Evolutionary conservation across 2,329 filamentous ascomycete species (phyloP).

Genomic region (Dactylella cylindrospora): DNA sequence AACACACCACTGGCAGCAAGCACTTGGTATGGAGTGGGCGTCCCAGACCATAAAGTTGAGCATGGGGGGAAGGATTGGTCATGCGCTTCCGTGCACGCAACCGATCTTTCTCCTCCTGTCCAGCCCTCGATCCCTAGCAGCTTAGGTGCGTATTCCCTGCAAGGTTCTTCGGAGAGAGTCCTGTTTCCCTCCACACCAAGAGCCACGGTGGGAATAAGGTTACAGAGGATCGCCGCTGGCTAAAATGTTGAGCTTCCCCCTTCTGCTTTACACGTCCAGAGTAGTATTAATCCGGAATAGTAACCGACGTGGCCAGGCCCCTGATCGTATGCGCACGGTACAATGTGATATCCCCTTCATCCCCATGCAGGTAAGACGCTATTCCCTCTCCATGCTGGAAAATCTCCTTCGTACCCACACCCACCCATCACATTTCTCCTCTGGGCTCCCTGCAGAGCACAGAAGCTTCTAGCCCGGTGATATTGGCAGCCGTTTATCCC

Average conservation of each 20-base stretch:
- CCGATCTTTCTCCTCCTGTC: conserved; percentile 2
- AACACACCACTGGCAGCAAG: conserved; percentile 32
- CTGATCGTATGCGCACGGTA: too few species aligned
- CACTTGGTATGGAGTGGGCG: conserved; percentile 16
- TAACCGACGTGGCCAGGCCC: conserved; percentile 1
- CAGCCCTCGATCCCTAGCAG: neutral
- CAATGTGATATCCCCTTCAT: conserved; percentile 5
- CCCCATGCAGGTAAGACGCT: conserved; percentile 4
- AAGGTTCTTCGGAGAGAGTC: conserved; percentile 19
- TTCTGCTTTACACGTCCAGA: conserved; percentile 5
- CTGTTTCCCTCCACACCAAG: conserved; percentile 4
- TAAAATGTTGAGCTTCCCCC: conserved; percentile 13
- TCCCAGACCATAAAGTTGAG: conserved; percentile 8
- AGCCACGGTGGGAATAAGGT: conserved; percentile 27
- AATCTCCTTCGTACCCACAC: conserved; percentile 16
- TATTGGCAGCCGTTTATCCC: neutral
- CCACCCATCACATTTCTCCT: conserved; percentile 14
- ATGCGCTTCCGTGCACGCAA: conserved; percentile 18
- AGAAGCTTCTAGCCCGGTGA: conserved; percentile 27
- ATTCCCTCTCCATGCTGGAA: neutral
- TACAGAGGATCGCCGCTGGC: conserved; percentile 30
- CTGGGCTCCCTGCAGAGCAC: conserved; percentile 36
- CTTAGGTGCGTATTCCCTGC: conserved; percentile 14
- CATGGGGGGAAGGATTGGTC: conserved; percentile 7
- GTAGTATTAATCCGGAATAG: conserved; percentile 15